These are phyloP conservation scores for Podospora bellae-mahoneyi DNA, from an alignment of 495 filamentous ascomycete species.

Conservation along the genomic window DNA sequence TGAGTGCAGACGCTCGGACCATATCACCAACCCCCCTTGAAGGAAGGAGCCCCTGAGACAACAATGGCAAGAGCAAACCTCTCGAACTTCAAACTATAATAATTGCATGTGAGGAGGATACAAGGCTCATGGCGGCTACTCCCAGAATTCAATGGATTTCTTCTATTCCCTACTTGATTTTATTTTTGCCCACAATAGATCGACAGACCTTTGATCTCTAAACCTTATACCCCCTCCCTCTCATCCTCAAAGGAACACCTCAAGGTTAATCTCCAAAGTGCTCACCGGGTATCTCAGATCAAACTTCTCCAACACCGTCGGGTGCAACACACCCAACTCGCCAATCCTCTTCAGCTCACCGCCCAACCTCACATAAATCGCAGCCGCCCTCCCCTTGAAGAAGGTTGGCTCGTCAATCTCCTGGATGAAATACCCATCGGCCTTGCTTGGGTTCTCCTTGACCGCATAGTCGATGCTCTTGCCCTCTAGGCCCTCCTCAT, in stretches of 20 bases:
- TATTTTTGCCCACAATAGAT: neutral
- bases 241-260: slow-evolving; percentile 72
- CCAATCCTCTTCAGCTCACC: slow-evolving; percentile 73
- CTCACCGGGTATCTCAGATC: slow-evolving; percentile 92
- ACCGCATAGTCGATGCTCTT: slow-evolving; percentile 48
- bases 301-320: slow-evolving; percentile 87
- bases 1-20: neutral
- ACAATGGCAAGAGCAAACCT: neutral
- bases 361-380: slow-evolving; percentile 67
- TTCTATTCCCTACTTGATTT: neutral
- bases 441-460: slow-evolving; percentile 48
- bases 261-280: slow-evolving; percentile 92
- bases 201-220: neutral
- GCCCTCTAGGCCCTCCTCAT: slow-evolving; percentile 63
- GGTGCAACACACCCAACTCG: slow-evolving; percentile 89
- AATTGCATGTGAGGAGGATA: no score
- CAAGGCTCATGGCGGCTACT: no score
- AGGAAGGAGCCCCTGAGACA: neutral
- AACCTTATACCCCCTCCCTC: neutral
- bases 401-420: slow-evolving; percentile 87
- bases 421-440: slow-evolving; percentile 86
- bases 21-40: neutral
- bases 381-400: slow-evolving; percentile 84
- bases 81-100: no score
- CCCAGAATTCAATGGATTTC: neutral